Percentiles rank a stretch among this genome's conserved stretches.
Evolutionary conservation across 2,329 filamentous ascomycete species (phyloP).

Genomic region (Venturia nashicola): DNA sequence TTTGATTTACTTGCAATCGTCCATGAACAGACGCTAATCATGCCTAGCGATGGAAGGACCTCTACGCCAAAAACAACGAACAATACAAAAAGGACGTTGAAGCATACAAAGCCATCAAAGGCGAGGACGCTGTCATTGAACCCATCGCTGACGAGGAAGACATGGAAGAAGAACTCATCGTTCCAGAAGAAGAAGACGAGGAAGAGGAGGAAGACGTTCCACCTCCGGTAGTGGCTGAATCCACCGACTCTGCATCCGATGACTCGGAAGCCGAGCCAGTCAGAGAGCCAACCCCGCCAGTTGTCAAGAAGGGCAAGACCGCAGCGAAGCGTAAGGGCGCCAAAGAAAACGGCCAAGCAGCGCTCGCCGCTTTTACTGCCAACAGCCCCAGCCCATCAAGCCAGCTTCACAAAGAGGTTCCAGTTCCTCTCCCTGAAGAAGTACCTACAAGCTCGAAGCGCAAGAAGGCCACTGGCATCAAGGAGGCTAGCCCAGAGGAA

Average conservation of each 20-base stretch:
- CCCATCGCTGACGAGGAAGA: slow-evolving; percentile 24
- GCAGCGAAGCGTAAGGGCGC: slow-evolving; percentile 1
- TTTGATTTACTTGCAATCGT: neutral
- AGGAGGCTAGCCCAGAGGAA: slow-evolving; percentile 6
- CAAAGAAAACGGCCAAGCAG: neutral
- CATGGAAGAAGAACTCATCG: slow-evolving; percentile 18
- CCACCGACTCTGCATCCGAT: slow-evolving; percentile 5
- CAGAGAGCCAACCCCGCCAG: slow-evolving; percentile 2
- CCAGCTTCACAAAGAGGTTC: slow-evolving; percentile 3
- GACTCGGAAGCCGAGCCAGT: slow-evolving; percentile 5
- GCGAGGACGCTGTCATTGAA: slow-evolving; percentile 27
- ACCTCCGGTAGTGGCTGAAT: slow-evolving; percentile 13
- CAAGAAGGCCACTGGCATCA: slow-evolving; percentile 2
- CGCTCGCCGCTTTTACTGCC: slow-evolving; percentile 16
- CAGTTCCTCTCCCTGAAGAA: slow-evolving; percentile 11
- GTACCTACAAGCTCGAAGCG: slow-evolving; percentile 4
- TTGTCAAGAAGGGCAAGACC: slow-evolving; percentile 4
- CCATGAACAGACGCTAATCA: neutral
- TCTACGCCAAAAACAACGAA: slow-evolving; percentile 10
- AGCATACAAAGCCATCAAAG: slow-evolving; percentile 42
- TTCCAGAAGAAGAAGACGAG: slow-evolving; percentile 30
- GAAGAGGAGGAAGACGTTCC: slow-evolving; percentile 17
- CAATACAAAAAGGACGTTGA: slow-evolving; percentile 39
- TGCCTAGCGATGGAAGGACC: slow-evolving; percentile 35
- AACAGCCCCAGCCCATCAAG: slow-evolving; percentile 11